These are phyloP conservation scores for Fusarium sp. DNA, from an alignment of 2,329 filamentous ascomycete genomes.

Conservation along the genomic window DNA sequence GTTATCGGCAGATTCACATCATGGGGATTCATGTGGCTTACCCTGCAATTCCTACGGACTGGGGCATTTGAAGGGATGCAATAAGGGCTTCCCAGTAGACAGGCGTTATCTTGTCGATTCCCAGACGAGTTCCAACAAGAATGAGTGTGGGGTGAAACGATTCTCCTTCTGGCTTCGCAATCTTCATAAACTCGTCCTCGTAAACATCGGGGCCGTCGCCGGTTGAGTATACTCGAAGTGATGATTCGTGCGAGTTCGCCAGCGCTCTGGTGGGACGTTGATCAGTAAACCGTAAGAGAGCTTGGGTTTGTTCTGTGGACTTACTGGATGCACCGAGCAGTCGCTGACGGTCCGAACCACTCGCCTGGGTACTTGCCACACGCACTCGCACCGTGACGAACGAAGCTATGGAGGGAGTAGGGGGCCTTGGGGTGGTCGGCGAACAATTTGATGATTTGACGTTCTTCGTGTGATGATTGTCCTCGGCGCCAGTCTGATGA, in stretches of 20 bases:
- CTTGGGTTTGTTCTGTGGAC: constrained; percentile 45
- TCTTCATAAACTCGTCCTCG: constrained; percentile 84
- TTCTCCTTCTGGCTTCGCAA: constrained; percentile 74
- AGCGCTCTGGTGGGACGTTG: constrained; percentile 69
- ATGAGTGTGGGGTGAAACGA: constrained; percentile 86
- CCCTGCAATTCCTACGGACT: constrained; percentile 97
- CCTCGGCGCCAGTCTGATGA: constrained; percentile 78
- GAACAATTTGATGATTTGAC: constrained; percentile 80
- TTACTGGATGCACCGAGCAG: constrained; percentile 92
- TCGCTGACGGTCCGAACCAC: constrained; percentile 99
- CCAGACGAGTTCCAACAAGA: constrained; percentile 86
- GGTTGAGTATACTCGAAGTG: constrained; percentile 85
- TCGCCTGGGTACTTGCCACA: constrained; percentile 97
- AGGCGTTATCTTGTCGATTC: constrained; percentile 92
- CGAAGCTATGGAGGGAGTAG: constrained; percentile 96
- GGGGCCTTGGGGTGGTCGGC: constrained; percentile 87
- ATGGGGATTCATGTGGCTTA: constrained; percentile 54
- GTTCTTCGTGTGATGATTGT: constrained; percentile 68
- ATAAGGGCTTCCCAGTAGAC: constrained; percentile 97
- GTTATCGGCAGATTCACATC: constrained; percentile 15
- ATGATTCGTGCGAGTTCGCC: constrained; percentile 71
- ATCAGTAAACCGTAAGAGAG: not conserved
- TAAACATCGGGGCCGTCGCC: constrained; percentile 93
- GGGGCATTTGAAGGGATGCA: constrained; percentile 83
- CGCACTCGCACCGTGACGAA: constrained; percentile 83